These are phyloP conservation scores for Jacaranda copaia DNA, from an alignment of 257 asterid genomes.

Conservation along the genomic window DNA sequence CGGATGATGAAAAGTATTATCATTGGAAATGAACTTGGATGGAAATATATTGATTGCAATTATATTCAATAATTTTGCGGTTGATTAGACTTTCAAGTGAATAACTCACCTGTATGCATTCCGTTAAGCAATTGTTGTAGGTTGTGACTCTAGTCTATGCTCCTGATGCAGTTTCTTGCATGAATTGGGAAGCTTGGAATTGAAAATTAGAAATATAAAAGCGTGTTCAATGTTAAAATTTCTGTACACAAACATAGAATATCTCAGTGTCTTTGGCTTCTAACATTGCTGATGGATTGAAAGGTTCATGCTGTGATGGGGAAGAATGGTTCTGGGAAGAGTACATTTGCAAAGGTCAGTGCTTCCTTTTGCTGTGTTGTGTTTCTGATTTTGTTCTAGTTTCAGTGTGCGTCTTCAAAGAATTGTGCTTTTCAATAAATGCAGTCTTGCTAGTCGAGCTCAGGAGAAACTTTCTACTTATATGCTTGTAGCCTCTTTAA, in stretches of 20 bases:
- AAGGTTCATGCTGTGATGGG: constrained; percentile 98
- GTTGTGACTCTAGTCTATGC: neutral
- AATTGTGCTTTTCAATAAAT: neutral
- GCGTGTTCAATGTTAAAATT: neutral
- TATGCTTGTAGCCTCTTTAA: neutral
- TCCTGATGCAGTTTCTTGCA: constrained; percentile 5
- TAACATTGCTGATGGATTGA: constrained; percentile 37
- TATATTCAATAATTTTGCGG: neutral
- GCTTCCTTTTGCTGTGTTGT: constrained; percentile 25
- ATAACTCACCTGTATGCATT: constrained; percentile 1
- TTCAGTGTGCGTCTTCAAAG: neutral
- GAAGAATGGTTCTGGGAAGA: constrained; percentile 99
- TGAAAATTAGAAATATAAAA: constrained; percentile 10
- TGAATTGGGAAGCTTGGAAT: constrained; percentile 4
- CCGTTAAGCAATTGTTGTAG: neutral
- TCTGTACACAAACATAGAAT: neutral
- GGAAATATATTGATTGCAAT: neutral
- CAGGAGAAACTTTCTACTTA: neutral
- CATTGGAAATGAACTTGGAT: too few relatives aligned
- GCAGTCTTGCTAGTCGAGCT: neutral
- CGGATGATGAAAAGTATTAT: neutral
- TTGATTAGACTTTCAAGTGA: neutral
- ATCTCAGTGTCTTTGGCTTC: neutral
- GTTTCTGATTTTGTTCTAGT: constrained; percentile 18
- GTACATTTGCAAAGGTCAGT: constrained; percentile 98